Evolutionary conservation across 495 filamentous ascomycete genomes (phyloP).

Genomic region (Penicillium bovifimosum): DNA sequence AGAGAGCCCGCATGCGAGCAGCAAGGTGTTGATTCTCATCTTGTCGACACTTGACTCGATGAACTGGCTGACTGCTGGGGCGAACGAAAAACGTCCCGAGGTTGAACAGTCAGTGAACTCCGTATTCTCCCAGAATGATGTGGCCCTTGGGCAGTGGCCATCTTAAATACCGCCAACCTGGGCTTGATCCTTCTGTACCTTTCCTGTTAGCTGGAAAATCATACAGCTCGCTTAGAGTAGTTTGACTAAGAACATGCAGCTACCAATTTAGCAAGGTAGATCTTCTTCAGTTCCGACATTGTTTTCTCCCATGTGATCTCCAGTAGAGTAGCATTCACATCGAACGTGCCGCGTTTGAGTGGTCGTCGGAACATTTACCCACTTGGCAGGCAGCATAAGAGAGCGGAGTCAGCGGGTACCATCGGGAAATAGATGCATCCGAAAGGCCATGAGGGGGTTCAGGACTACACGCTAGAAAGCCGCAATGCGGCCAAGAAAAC

Average conservation of each 20-base stretch:
- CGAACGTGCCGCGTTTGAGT: background rate
- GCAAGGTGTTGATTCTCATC: constrained; percentile 7
- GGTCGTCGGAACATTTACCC: background rate
- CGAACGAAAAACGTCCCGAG: background rate
- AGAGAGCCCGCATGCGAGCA: constrained; percentile 4
- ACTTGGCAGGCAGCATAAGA: background rate
- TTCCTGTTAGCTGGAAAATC: background rate
- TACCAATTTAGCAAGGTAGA: background rate
- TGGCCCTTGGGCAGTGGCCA: background rate
- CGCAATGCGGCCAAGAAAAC: constrained; percentile 15
- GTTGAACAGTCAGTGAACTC: background rate
- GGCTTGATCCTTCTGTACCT: background rate
- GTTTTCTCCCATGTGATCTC: background rate
- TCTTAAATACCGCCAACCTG: constrained; percentile 2
- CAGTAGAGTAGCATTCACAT: background rate
- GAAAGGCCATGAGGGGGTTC: constrained; percentile 11
- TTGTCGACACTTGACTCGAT: background rate
- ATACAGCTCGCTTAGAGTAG: constrained; percentile 8
- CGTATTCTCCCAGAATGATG: background rate
- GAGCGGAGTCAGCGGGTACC: background rate
- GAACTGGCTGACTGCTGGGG: background rate
- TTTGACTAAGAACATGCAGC: background rate
- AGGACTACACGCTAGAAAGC: constrained; percentile 4
- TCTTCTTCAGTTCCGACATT: background rate
- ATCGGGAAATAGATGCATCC: constrained; percentile 10